phyloP scores from a whole-genome alignment of 202 grass and related monocot species.

The Bolboschoenoplectus hybrid region DNA sequence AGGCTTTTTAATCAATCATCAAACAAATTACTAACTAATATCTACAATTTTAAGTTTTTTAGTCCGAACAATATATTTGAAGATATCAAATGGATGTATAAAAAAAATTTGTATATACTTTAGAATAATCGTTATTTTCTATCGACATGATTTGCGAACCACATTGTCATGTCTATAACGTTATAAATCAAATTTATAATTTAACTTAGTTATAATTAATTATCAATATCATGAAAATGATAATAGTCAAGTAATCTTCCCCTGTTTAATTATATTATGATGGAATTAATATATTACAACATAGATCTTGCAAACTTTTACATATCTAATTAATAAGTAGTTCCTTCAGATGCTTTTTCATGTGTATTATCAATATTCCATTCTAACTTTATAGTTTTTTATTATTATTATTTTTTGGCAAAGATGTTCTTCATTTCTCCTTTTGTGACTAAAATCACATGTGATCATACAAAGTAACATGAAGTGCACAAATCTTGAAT shows the following conservation, averaged over 20 bases:
- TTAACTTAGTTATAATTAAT: neutral
- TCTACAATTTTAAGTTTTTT: too few species aligned
- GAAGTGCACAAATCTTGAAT: neutral
- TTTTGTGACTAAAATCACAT: slow-evolving; percentile 14
- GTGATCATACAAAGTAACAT: neutral
- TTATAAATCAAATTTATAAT: neutral
- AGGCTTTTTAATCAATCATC: neutral
- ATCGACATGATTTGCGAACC: neutral
- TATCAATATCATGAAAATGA: neutral
- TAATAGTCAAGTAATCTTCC: neutral
- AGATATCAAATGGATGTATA: neutral
- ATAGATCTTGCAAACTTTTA: neutral
- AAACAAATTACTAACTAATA: neutral
- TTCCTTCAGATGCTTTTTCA: neutral
- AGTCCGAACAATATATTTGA: neutral
- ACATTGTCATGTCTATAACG: neutral
- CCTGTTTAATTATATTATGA: neutral
- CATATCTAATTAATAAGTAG: neutral
- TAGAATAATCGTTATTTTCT: neutral
- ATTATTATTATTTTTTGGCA: neutral
- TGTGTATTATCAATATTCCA: neutral
- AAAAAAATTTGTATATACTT: neutral
- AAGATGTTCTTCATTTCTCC: neutral
- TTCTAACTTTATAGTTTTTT: neutral
- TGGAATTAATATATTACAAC: neutral